Conservation (phyloP, 306 rosid species). For the Trifolium repens region DNA sequence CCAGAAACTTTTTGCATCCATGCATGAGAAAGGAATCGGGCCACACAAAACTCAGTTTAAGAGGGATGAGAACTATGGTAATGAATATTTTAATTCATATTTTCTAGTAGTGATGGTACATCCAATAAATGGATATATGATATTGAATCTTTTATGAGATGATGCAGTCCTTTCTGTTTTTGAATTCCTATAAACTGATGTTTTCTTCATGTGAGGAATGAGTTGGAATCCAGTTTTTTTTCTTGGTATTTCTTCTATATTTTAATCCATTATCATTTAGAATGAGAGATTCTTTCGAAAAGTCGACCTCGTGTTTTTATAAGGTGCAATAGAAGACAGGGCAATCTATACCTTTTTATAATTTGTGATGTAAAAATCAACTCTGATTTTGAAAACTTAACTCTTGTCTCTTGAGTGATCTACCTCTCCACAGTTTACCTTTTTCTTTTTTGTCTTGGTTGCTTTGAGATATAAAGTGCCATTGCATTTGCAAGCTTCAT, state of each 20-base stretch:
- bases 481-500: constrained; percentile 33
- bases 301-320: constrained; percentile 12
- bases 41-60: constrained; percentile 93
- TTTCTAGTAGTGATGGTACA: constrained; percentile 10
- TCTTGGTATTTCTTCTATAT: not conserved
- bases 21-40: constrained; percentile 88
- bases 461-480: constrained; percentile 21
- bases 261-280: constrained; percentile 13
- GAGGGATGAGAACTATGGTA: constrained; percentile 94
- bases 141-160: constrained; percentile 13
- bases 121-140: too few relatives aligned
- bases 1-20: constrained; percentile 80
- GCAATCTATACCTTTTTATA: not conserved
- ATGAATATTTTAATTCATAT: constrained; percentile 30
- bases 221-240: not conserved
- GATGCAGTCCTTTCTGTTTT: constrained; percentile 15
- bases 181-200: constrained; percentile 21
- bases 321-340: constrained; percentile 29
- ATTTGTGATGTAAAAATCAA: constrained; percentile 13
- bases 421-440: constrained; percentile 6
- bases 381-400: constrained; percentile 18
- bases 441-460: constrained; percentile 23
- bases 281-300: not conserved
- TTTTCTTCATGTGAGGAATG: constrained; percentile 29
- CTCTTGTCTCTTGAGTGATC: constrained; percentile 16